phyloP scores from a whole-genome alignment of 2,329 filamentous ascomycete species.

The Tolypocladium ophioglossoides region DNA sequence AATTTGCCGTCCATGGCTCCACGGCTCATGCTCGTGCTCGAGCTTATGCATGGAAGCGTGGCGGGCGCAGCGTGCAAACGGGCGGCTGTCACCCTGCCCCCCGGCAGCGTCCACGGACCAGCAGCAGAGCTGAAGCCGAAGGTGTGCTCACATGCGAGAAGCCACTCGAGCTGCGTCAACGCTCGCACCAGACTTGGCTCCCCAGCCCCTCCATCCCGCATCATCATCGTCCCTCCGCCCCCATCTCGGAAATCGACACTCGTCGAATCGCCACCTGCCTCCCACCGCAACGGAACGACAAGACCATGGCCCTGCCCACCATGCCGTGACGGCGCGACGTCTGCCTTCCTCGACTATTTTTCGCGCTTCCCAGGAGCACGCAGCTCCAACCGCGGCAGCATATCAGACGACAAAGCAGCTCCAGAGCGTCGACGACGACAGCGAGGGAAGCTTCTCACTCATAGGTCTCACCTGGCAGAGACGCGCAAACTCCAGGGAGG shows the following conservation, averaged over 20 bases:
- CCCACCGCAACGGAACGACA: background rate
- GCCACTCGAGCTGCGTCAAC: background rate
- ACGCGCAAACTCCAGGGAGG: background rate
- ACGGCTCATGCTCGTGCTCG: background rate
- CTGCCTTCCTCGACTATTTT: background rate
- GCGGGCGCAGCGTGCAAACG: background rate
- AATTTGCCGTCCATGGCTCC: background rate
- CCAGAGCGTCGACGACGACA: background rate
- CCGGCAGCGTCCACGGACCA: background rate
- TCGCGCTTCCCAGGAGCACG: background rate
- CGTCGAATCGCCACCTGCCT: background rate
- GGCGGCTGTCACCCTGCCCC: background rate
- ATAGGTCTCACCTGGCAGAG: background rate
- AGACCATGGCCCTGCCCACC: constrained; percentile 1
- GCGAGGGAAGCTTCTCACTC: background rate
- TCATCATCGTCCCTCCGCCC: background rate
- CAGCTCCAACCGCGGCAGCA: background rate
- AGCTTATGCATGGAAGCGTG: background rate
- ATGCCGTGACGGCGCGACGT: background rate
- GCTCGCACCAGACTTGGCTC: background rate
- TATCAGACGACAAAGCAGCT: background rate
- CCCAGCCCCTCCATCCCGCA: background rate
- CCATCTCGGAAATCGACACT: background rate
- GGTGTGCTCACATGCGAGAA: background rate
- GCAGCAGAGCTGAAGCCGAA: background rate